These are phyloP conservation scores for Coniochaeta pulveracea DNA, from an alignment of 2,329 filamentous ascomycete species.

Conservation along the genomic window DNA sequence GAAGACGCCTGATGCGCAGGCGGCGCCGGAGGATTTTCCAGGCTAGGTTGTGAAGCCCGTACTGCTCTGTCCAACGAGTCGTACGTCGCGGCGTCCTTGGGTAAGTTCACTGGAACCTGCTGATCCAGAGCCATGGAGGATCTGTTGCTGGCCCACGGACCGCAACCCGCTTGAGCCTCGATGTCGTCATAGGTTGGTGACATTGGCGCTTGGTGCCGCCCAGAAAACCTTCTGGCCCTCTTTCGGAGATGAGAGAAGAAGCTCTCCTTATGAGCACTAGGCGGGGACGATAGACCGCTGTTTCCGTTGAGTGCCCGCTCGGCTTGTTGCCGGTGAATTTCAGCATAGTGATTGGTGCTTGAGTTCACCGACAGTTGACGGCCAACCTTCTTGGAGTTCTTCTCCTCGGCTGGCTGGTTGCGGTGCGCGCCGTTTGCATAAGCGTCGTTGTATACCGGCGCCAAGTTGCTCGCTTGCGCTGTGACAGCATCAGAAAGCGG, in stretches of 20 bases:
- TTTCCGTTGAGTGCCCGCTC: slow-evolving; percentile 83
- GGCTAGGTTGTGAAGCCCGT: slow-evolving; percentile 38
- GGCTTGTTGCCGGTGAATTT: slow-evolving; percentile 80
- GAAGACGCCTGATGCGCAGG: slow-evolving; percentile 38
- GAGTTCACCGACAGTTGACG: slow-evolving; percentile 88
- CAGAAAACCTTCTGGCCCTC: slow-evolving; percentile 82
- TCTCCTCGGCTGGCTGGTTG: slow-evolving; percentile 39
- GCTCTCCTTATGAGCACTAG: slow-evolving; percentile 76
- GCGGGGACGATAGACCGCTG: slow-evolving; percentile 63
- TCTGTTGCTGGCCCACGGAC: slow-evolving; percentile 76
- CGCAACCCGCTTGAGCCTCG: slow-evolving; percentile 86
- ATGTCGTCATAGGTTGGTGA: slow-evolving; percentile 76
- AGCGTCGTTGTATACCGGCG: slow-evolving; percentile 39
- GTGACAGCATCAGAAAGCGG: slow-evolving; percentile 91
- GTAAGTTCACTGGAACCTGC: slow-evolving; percentile 31
- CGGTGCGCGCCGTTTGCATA: slow-evolving; percentile 29
- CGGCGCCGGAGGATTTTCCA: slow-evolving; percentile 37
- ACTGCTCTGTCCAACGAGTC: slow-evolving; percentile 50
- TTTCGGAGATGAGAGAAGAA: slow-evolving; percentile 98
- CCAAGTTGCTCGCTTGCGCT: slow-evolving; percentile 67
- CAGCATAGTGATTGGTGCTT: slow-evolving; percentile 84
- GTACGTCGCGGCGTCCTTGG: slow-evolving; percentile 44
- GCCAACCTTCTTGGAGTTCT: slow-evolving; percentile 80
- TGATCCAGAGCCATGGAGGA: slow-evolving; percentile 72
- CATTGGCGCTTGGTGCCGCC: slow-evolving; percentile 72